A percentile compares a stretch with the other conserved stretches of the same genome.
phyloP scores from a whole-genome alignment of 148 eudicot species.

The Fagopyrum tataricum region DNA sequence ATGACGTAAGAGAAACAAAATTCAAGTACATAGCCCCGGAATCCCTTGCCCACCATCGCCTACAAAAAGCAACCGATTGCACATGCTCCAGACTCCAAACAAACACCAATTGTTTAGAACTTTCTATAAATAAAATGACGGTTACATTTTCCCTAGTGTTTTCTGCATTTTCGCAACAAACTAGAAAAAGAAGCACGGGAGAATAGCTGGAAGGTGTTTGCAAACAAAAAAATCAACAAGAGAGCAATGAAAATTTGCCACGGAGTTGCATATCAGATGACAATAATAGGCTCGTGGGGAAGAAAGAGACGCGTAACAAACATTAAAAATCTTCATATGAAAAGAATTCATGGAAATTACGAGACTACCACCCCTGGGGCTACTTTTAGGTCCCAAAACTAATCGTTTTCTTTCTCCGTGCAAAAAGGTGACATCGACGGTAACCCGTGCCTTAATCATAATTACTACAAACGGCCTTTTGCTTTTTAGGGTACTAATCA shows the following conservation, averaged over 20 bases:
- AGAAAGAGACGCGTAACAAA: conserved; percentile 30
- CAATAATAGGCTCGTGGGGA: conserved; percentile 25
- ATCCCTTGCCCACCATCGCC: conserved; percentile 1
- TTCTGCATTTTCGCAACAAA: background rate
- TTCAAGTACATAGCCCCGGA: background rate
- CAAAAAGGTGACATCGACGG: conserved; percentile 49
- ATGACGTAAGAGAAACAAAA: background rate
- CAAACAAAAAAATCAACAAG: background rate
- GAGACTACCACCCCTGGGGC: conserved; percentile 16
- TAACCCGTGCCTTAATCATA: conserved; percentile 16
- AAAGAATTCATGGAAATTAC: conserved; percentile 18
- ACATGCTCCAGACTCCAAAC: background rate
- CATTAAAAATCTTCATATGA: conserved; percentile 14
- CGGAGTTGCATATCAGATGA: conserved; percentile 16
- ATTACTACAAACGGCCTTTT: background rate
- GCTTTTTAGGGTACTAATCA: conserved; percentile 11
- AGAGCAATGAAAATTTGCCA: background rate
- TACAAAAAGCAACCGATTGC: background rate
- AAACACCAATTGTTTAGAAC: background rate
- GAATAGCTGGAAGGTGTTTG: background rate
- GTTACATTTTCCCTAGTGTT: background rate
- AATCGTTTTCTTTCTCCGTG: conserved; percentile 20
- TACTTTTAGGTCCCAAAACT: conserved; percentile 36
- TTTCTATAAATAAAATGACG: background rate
- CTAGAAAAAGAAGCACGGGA: background rate